A percentile compares a stretch with the other conserved stretches of the same genome.
Evolutionary conservation across 23 red algal species (phyloP).

Genomic region (Gracilaria domingensis): DNA sequence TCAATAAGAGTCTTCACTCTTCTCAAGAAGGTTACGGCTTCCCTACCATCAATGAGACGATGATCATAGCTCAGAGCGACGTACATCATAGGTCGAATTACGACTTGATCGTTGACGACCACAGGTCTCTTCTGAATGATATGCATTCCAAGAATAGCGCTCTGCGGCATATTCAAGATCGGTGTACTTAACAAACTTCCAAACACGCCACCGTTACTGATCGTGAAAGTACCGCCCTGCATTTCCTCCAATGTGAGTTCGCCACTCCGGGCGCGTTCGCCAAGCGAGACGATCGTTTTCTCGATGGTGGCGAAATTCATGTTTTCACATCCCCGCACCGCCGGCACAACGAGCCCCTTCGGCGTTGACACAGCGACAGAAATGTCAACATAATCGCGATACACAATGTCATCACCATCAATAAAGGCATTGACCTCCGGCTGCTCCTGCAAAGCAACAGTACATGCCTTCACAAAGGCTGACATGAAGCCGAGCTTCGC

Average conservation of each 20-base stretch:
- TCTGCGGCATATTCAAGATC: conserved; percentile 99
- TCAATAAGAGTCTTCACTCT: conserved; percentile 97
- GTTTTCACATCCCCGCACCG: conserved; percentile 88
- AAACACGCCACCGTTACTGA: conserved; percentile 98
- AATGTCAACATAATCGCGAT: conserved; percentile 99
- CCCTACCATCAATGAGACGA: conserved; percentile 98
- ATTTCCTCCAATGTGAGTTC: conserved; percentile 94
- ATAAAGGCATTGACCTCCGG: conserved; percentile 98
- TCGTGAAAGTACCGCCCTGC: conserved; percentile 99
- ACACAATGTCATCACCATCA: conserved; percentile 98
- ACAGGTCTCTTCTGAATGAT: conserved; percentile 96
- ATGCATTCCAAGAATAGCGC: conserved; percentile 99
- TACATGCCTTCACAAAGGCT: conserved; percentile 95
- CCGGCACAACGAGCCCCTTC: conserved; percentile 96
- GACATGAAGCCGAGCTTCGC: conserved; percentile 99
- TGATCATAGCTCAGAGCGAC: conserved; percentile 98
- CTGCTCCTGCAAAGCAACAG: conserved; percentile 93
- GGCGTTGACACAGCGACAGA: conserved; percentile 97
- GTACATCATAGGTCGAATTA: conserved; percentile 99
- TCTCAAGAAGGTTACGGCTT: conserved; percentile 96
- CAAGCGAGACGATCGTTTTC: conserved; percentile 84
- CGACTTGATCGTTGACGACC: conserved; percentile 92
- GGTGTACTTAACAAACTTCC: conserved; percentile 93
- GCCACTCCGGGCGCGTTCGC: conserved; percentile 80
- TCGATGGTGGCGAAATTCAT: conserved; percentile 99